Evolutionary conservation across 768 basidiomycete genomes (phyloP), one percentile per base, ranked within the genome.

Genomic region (Crepidotus variabilis): DNA sequence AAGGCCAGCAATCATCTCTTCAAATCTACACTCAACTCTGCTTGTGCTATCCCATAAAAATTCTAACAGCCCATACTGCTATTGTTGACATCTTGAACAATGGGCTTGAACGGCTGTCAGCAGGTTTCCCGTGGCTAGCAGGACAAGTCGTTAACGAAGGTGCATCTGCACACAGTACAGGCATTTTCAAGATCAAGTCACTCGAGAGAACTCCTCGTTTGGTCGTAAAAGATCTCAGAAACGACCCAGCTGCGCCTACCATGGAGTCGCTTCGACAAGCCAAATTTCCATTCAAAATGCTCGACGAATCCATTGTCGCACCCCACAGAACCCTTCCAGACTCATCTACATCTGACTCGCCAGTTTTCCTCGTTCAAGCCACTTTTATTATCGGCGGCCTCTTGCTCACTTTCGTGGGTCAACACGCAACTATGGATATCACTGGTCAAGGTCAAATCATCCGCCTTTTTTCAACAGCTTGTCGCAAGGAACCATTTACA

Each of bases 361-460:
- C 68, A n/a, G 66, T 70, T 14, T 64, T 70, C 34, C 50, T 62
- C 28, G 34, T 68, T 2, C 69, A 70, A 62, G 64, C 62, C 14
- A 69, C 57, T 10, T 68, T 67, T 50, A 60, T 67, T 46, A 23
- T 22, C 2, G 66, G 65, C 2, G 67, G 67, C 11, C 51, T 70
- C 11, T 6, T 68, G n/a, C 61, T 70, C 23, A 65, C 65, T 11
- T 63, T 69, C 52, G 61, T 63, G 6, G 67, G 55, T 6, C 64
- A 63, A 16, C 68, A 69, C 45, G 57, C 58, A 18, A 56, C 57
- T 18, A 67, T 69, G 68, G 68, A 70, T 48, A 67, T 69, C 64
- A 63, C 60, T 0, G 66, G 66, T 13, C 68, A 65, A 49, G 65
- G 62, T 2, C 55, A 63, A 10, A 36, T 70, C 22, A 66, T 67